Evolutionary conservation across 495 filamentous ascomycete genomes (phyloP).

Genomic region (Talaromyces trachyspermus): DNA sequence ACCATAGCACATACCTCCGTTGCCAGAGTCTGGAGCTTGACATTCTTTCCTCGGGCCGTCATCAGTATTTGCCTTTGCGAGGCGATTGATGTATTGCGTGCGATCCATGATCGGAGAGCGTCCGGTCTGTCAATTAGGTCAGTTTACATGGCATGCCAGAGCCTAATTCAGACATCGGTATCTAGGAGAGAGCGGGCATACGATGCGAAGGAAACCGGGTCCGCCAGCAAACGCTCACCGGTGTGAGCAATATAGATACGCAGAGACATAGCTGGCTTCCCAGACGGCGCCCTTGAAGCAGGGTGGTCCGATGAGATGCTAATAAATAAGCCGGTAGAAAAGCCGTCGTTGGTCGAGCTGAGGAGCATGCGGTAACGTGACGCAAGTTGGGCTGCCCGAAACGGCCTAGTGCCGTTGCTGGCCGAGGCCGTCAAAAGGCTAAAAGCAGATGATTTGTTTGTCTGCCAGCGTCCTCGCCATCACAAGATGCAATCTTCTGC

Average conservation of each 20-base stretch:
- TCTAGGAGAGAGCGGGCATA: conserved; percentile 33
- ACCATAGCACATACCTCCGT: conserved; percentile 59
- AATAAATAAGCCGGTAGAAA: not conserved
- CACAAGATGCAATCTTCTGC: conserved; percentile 26
- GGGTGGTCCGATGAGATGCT: conserved; percentile 9
- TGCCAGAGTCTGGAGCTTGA: conserved; percentile 65
- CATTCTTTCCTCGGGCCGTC: conserved; percentile 71
- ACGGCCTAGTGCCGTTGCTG: not conserved
- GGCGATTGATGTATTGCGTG: conserved; percentile 57
- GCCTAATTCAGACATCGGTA: too few species aligned
- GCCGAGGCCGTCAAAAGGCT: too few species aligned
- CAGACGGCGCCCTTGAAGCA: conserved; percentile 21
- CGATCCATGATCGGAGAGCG: conserved; percentile 59
- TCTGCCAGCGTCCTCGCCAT: conserved; percentile 12
- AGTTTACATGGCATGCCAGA: too few species aligned
- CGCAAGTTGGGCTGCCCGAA: conserved; percentile 5
- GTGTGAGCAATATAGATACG: conserved; percentile 83
- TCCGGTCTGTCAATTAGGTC: conserved; percentile 52
- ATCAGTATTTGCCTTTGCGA: conserved; percentile 69
- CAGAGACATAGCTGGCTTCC: conserved; percentile 57
- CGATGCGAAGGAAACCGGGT: conserved; percentile 62
- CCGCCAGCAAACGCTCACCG: conserved; percentile 70
- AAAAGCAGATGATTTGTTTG: too few species aligned
- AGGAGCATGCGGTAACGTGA: conserved; percentile 9
- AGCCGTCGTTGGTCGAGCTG: conserved; percentile 10